phyloP scores from a whole-genome alignment of 768 basidiomycete genomes.

The Pisolithus marmoratus region DNA sequence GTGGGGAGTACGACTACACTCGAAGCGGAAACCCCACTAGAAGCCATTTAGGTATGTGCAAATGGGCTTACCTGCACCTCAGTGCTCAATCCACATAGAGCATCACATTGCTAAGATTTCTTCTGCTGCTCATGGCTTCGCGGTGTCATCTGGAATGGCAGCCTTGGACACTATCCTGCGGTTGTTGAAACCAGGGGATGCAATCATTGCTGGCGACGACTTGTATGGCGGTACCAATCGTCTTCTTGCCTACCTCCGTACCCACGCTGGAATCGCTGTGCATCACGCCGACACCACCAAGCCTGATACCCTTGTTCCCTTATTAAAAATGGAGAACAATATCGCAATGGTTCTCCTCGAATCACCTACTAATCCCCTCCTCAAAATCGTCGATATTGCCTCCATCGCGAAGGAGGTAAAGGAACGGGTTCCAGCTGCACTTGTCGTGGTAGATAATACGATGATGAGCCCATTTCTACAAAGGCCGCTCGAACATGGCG shows the following conservation, averaged over 20 bases:
- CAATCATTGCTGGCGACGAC: slow-evolving; percentile 95
- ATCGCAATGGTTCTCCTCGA: slow-evolving; percentile 96
- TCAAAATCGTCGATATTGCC: slow-evolving; percentile 90
- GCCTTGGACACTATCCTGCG: slow-evolving; percentile 94
- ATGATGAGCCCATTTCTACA: slow-evolving; percentile 99
- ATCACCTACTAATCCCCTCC: slow-evolving; percentile 93
- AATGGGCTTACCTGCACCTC: not conserved
- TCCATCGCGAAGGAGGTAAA: slow-evolving; percentile 81
- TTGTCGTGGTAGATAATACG: slow-evolving; percentile 93
- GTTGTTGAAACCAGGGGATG: slow-evolving; percentile 90
- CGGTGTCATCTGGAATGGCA: slow-evolving; percentile 97
- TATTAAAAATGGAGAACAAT: slow-evolving; percentile 58
- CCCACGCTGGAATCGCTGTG: slow-evolving; percentile 82
- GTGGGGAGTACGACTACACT: slow-evolving; percentile 87
- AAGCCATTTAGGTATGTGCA: slow-evolving; percentile 76
- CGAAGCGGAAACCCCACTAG: slow-evolving; percentile 96
- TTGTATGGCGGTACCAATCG: slow-evolving; percentile 98
- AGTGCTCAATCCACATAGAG: slow-evolving; percentile 44
- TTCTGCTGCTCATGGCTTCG: slow-evolving; percentile 82
- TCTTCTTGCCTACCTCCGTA: slow-evolving; percentile 81
- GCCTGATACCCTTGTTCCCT: slow-evolving; percentile 53
- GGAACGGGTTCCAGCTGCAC: slow-evolving; percentile 69
- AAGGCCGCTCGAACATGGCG: slow-evolving; percentile 90
- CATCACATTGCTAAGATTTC: slow-evolving; percentile 98
- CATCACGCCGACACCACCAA: slow-evolving; percentile 93